Evolutionary conservation across 2,329 filamentous ascomycete genomes (phyloP), one percentile per base, ranked within the genome.

Genomic region (Talaromyces sp.): DNA sequence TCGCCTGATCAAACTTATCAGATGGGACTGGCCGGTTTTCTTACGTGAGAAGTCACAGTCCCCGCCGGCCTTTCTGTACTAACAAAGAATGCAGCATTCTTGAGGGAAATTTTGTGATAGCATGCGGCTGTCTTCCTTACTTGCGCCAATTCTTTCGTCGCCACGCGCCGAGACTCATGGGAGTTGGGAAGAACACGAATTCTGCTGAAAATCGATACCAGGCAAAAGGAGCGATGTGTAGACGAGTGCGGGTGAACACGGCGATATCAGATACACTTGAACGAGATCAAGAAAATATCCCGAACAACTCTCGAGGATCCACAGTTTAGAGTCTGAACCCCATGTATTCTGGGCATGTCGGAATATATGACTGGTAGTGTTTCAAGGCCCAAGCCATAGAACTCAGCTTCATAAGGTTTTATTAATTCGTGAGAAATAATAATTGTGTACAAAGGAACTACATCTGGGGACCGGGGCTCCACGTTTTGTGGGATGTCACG

Each of bases 81-180:
- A 27, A 61, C 47, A 11, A 37, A 61, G 22, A 27, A 41, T 33
- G 41, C 6, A 73, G 70, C 24, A 68, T 70, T 24, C 67, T 73
- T 61, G 72, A 72, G 69, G 68, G 69, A 39, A 71, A 73, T 49
- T 67, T 71, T 10, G 71, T 72, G 10, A 67, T 73, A 9, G 69
- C 73, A 24, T 73, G 71, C 49, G 66, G 65, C 16, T 71, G 70
- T 41, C 67, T 73, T 2, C 70, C 70, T 0, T 71, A 68, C 57
- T 59, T 73, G 6, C 70, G 70, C 5, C 70, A 72, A 45, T 71
- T 73, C 27, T 56, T 71, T 13, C 68, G 71, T n/a, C 62, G 54
- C 14, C 67, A 73, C 58, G 63, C 66, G 4, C 71, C 72, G 22
- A 63, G 64, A 33, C 66, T 68, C 60, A 52, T 70, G 31, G 69